Evolutionary conservation across 805 yeast genomes (phyloP), one percentile per base, ranked within the genome.

Genomic region (Ogataea methanolica): DNA sequence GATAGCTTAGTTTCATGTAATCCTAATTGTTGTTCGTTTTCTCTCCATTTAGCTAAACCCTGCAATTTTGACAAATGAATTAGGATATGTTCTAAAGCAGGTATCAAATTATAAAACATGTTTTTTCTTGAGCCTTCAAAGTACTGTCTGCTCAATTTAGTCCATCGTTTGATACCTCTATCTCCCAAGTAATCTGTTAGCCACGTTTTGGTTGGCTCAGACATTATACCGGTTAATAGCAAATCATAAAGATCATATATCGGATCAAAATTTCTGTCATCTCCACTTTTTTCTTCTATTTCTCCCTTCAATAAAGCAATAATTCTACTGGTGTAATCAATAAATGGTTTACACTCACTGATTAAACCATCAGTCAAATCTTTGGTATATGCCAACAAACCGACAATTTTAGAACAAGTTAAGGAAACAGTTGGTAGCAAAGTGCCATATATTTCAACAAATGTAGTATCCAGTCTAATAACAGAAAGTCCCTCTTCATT

Each of bases 151-250:
- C 85, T 83, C 16, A 74, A 44, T 44, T 72, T 74, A 2, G 67
- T 65, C 77, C 88, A 77, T 53, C 78, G 70, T 51, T 76, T 78
- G 17, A 78, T 60, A 29, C 87, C 87, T 51, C 85, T 68, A 51
- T 83, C 89, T 0, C 88, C 90, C 33, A 85, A 67, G 42, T 81
- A 79, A 54, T 83, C 82, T 21, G 78, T 72, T 58, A 86, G 67
- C 81, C 82, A 85, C 47, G 79, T 81, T 49, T 72, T 74, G 2
- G 79, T 66, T 0, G 70, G 63, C 14, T 67, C 70, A 1, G 80
- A 72, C 48, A 82, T 69, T 44, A 77, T 67, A 2, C 85, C 85
- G 0, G 86, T 78, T 4, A 81, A 57, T 2, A 81, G 60, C 21
- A 78, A 55, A 43, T 76, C 78, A 46, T 73, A 72, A 7, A 81